These are phyloP conservation scores for Melampsora occidentalis DNA, from an alignment of 1,284 basidiomycete genomes.

Conservation along the genomic window DNA sequence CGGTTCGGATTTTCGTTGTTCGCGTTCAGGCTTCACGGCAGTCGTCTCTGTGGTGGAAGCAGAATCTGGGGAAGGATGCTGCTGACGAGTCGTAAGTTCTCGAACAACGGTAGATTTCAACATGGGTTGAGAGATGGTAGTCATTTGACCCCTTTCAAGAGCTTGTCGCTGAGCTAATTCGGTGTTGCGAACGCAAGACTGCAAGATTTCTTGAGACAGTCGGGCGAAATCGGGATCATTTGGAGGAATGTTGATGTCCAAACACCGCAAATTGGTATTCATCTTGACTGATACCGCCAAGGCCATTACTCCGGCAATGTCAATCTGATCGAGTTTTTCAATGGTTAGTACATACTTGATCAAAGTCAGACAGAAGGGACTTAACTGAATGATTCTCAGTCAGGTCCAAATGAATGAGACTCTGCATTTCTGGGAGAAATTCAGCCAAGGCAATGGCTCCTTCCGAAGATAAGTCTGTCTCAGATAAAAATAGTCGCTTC, in stretches of 20 bases:
- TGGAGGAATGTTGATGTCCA: conserved; percentile 87
- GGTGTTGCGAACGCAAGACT: conserved; percentile 78
- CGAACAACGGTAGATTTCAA: conserved; percentile 56
- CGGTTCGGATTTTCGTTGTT: background rate
- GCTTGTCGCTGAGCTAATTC: conserved; percentile 59
- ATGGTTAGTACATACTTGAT: background rate
- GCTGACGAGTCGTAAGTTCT: conserved; percentile 55
- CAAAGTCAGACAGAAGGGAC: conserved; percentile 5
- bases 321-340: conserved; percentile 57
- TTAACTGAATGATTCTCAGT: conserved; percentile 50
- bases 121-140: conserved; percentile 57
- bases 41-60: background rate
- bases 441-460: conserved; percentile 94
- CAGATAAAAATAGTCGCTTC: conserved; percentile 85
- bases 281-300: conserved; percentile 75
- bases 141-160: conserved; percentile 47
- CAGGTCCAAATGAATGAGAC: conserved; percentile 72
- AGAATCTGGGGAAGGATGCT: conserved; percentile 51
- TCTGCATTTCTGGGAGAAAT: conserved; percentile 84
- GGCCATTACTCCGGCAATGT: conserved; percentile 87
- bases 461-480: conserved; percentile 73
- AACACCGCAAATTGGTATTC: conserved; percentile 80
- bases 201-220: conserved; percentile 56
- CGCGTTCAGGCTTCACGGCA: background rate
- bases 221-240: conserved; percentile 81